Percentiles rank a stretch among this genome's conserved stretches.
Evolutionary conservation across 495 filamentous ascomycete genomes (phyloP).

Genomic region (Trichoderma virens): DNA sequence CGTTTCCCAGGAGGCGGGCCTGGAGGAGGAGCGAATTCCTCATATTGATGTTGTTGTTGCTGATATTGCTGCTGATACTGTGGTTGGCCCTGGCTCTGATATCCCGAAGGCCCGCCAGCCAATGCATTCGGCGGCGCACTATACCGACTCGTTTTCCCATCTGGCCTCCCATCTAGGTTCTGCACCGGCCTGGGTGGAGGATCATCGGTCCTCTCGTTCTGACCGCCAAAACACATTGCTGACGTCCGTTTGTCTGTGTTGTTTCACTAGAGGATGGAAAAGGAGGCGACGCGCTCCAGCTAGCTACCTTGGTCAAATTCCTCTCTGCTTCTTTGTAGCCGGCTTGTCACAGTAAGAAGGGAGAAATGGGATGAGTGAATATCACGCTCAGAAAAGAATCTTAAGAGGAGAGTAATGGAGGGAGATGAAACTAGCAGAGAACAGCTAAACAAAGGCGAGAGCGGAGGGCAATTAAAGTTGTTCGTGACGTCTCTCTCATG

Average conservation of each 20-base stretch:
- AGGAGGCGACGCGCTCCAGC: too few relatives aligned
- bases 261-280: too few relatives aligned
- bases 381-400: too few relatives aligned
- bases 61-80: constrained; percentile 13
- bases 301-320: too few relatives aligned
- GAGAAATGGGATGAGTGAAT: too few relatives aligned
- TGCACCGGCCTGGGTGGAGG: constrained; percentile 23
- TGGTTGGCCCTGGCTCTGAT: constrained; percentile 19
- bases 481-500: neutral
- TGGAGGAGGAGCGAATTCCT: constrained; percentile 21
- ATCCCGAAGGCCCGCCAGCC: constrained; percentile 12
- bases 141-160: neutral
- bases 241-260: constrained; percentile 2
- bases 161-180: constrained; percentile 10
- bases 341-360: too few relatives aligned
- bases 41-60: constrained; percentile 15
- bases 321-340: too few relatives aligned
- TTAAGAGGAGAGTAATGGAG: too few relatives aligned
- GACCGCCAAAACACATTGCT: constrained; percentile 39
- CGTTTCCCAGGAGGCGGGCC: constrained; percentile 6
- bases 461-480: neutral
- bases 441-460: too few relatives aligned
- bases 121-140: neutral
- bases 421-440: too few relatives aligned
- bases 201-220: constrained; percentile 23